A percentile compares a stretch with the other conserved stretches of the same genome.
Conservation (phyloP, 1,284 basidiomycete species). For the Polyporus tsugae region DNA sequence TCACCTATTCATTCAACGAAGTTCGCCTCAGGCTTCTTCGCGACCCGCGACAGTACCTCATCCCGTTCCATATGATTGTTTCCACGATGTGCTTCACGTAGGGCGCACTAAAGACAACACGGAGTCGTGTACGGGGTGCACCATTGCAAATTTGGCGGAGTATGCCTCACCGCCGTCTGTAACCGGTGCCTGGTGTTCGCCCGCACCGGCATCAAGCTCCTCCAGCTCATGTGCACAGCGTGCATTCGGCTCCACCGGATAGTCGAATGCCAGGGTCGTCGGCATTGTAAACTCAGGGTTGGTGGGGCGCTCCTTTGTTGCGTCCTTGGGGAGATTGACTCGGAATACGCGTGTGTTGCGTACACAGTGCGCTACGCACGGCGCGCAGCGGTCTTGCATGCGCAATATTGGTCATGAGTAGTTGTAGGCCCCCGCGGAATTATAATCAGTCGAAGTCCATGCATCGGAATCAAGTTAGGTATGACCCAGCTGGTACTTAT, state of each 20-base stretch:
- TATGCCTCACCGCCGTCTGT: not conserved
- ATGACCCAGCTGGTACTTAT: too few species aligned
- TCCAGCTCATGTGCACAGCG: not conserved
- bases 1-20: too few species aligned
- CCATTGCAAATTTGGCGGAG: too few species aligned
- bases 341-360: not conserved
- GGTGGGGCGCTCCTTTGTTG: not conserved
- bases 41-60: too few species aligned
- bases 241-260: not conserved
- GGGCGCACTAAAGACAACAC: too few species aligned
- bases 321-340: constrained; percentile 6
- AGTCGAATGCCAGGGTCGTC: not conserved
- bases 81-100: too few species aligned
- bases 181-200: not conserved
- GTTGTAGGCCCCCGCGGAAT: not conserved
- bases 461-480: too few species aligned
- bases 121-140: too few species aligned
- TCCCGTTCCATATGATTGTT: too few species aligned
- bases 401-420: too few species aligned
- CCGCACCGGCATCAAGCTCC: not conserved
- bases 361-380: not conserved
- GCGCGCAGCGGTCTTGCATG: not conserved
- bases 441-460: too few species aligned
- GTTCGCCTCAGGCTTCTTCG: too few species aligned
- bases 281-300: constrained; percentile 1